These are phyloP conservation scores for Clavispora asparagi DNA, from an alignment of 805 yeast species.

Conservation along the genomic window DNA sequence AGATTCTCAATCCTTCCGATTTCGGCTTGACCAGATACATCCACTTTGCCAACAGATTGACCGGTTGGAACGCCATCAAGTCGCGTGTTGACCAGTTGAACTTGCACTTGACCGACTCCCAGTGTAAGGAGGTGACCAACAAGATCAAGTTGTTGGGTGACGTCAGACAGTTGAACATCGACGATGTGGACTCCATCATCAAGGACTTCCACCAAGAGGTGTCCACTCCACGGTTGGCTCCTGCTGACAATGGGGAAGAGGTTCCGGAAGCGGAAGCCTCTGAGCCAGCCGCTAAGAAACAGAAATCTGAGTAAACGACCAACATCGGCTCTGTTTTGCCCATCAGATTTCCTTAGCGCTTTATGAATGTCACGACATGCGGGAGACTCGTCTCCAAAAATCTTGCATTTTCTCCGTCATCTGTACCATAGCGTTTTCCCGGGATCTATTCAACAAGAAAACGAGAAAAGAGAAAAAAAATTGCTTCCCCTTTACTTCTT, in stretches of 20 bases:
- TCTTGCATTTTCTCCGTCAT: constrained; percentile 1
- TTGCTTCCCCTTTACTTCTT: background rate
- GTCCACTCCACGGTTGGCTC: constrained; percentile 25
- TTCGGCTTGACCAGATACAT: constrained; percentile 59
- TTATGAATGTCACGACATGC: constrained; percentile 2
- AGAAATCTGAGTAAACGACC: constrained; percentile 22
- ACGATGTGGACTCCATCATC: constrained; percentile 57
- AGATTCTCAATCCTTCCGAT: constrained; percentile 52
- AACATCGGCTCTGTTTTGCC: constrained; percentile 1
- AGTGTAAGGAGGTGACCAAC: constrained; percentile 50
- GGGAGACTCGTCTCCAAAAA: background rate
- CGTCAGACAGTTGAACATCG: constrained; percentile 54
- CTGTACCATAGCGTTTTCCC: constrained; percentile 1
- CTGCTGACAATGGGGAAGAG: constrained; percentile 12
- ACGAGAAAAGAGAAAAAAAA: background rate
- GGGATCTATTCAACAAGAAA: background rate
- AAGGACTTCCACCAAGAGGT: constrained; percentile 48
- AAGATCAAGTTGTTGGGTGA: constrained; percentile 56
- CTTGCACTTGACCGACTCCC: constrained; percentile 50
- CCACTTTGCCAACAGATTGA: constrained; percentile 56
- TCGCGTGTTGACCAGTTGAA: constrained; percentile 57
- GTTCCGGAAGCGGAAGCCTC: constrained; percentile 21
- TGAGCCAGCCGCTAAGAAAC: constrained; percentile 36
- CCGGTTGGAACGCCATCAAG: constrained; percentile 62
- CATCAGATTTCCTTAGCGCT: constrained; percentile 2